Evolutionary conservation across 306 rosid species (phyloP), one percentile per base, ranked within the genome.

Genomic region (Lathyrus oleraceus): DNA sequence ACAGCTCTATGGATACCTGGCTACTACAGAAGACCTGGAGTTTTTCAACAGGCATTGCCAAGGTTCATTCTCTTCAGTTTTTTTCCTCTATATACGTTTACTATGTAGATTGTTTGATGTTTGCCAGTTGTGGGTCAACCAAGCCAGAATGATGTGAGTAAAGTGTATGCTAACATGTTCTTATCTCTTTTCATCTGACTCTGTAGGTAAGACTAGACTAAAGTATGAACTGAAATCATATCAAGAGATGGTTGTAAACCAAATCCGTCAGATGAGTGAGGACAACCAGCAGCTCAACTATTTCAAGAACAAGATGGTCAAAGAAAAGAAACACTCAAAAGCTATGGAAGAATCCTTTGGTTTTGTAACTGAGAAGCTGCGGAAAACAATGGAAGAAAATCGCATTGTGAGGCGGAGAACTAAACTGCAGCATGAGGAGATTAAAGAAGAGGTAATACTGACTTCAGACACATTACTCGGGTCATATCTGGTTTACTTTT

Each of bases 211-310:
- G 72, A 61, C 95, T 17, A 84, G 70, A 79, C 82, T 87, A 71
- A 92, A 89, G 56, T 87, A 48, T 77, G 97, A 92, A 12, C 38
- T 92, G 85, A 78, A 78, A 67, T 89, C 96, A 5, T 85, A 89
- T 69, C 87, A 84, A 48, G 96, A 92, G 76, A 86, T 80, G 90
- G 97, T 92, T 16, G 90, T 89, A 10, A 69, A 76, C 53, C 90
- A 86, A 72, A 81, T 89, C 25, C 71, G 84, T 65, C 89, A 92
- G 76, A 92, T 92, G 97, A 89, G 78, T 23, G 97, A 89, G 80
- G 96, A 92, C 75, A 87, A 87, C 74, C 88, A 87, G 69, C 84
- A 74, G 19, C 88, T 87, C 63, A 19, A 58, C 32, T 87, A 75
- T 76, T 72, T 82, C 11, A 87, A 84, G 84, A 30, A 82, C 84